Conservation (phyloP, 345 rosid genomes). For the Gossypium stocksii region DNA sequence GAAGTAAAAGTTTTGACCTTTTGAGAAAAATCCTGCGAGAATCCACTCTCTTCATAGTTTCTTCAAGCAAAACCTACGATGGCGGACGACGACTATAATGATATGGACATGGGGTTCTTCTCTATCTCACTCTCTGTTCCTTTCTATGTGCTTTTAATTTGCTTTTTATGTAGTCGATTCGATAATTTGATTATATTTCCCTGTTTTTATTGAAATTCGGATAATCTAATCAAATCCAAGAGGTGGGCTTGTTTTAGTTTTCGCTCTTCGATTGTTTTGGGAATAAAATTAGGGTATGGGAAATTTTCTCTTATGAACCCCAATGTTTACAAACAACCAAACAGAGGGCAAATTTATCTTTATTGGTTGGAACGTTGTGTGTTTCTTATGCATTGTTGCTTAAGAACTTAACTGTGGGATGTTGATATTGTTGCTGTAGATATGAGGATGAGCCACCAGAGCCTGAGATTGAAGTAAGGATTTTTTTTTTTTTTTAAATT, state of each 20-base stretch:
- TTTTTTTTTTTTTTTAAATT: not conserved
- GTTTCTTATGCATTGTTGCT: not conserved
- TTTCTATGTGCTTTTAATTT: not conserved
- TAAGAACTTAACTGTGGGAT: constrained; percentile 4
- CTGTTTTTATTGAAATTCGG: not conserved
- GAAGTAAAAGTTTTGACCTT: not conserved
- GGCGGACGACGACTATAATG: constrained; percentile 81
- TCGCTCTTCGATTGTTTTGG: not conserved
- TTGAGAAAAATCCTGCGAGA: not conserved
- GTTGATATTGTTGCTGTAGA: constrained; percentile 31
- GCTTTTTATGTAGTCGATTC: not conserved
- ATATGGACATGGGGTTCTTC: constrained; percentile 54
- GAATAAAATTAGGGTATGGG: not conserved
- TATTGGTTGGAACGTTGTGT: not conserved
- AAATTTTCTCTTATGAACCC: not conserved
- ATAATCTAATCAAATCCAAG: not conserved
- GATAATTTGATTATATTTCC: not conserved
- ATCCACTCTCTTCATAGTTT: not conserved
- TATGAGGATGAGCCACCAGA: constrained; percentile 86
- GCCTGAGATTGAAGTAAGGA: constrained; percentile 76
- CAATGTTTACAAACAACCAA: not conserved
- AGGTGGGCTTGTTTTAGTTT: not conserved
- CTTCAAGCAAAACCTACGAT: constrained; percentile 25
- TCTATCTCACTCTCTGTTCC: not conserved
- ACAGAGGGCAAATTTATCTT: too few relatives aligned